A percentile compares a stretch with the other conserved stretches of the same genome.
phyloP scores from a whole-genome alignment of 352 stramenopile species.

The Phytopythium ostracodes region DNA sequence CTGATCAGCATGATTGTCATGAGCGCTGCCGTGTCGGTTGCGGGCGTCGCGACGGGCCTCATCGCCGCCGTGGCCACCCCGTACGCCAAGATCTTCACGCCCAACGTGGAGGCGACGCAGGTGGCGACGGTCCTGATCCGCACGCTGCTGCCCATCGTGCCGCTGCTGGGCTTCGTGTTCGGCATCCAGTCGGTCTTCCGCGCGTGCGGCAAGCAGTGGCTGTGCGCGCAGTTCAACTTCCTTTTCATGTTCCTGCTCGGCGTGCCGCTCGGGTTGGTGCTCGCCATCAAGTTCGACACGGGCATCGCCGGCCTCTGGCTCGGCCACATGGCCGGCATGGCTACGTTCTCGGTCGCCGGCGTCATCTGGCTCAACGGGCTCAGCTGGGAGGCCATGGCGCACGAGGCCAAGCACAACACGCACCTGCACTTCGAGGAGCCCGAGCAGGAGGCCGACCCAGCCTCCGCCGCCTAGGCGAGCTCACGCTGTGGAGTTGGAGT shows the following conservation, averaged over 20 bases:
- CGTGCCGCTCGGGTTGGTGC: constrained; percentile 34
- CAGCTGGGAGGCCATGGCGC: constrained; percentile 49
- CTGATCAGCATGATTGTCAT: constrained; percentile 35
- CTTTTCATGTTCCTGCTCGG: constrained; percentile 45
- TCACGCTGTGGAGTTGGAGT: background rate
- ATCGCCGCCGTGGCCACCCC: constrained; percentile 23
- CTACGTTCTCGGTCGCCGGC: constrained; percentile 32
- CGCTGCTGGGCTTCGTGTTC: constrained; percentile 34
- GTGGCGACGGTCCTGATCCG: constrained; percentile 27
- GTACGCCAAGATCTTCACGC: constrained; percentile 40
- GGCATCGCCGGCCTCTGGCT: constrained; percentile 52
- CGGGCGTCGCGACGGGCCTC: constrained; percentile 23
- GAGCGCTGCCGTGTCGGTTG: constrained; percentile 24
- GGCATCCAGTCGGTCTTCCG: constrained; percentile 38
- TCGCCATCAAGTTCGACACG: constrained; percentile 34
- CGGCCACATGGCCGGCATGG: constrained; percentile 44
- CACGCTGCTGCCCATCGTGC: constrained; percentile 28
- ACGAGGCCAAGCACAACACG: constrained; percentile 41
- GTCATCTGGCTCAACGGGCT: constrained; percentile 35
- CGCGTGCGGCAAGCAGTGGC: constrained; percentile 42
- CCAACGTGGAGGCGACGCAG: constrained; percentile 22
- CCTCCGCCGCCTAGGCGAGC: background rate
- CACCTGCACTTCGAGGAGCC: constrained; percentile 29
- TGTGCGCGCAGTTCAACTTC: constrained; percentile 52
- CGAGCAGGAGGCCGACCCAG: background rate